Percentiles rank a stretch among this genome's conserved stretches.
Evolutionary conservation across 345 rosid genomes (phyloP).

Genomic region (Populus nigra): DNA sequence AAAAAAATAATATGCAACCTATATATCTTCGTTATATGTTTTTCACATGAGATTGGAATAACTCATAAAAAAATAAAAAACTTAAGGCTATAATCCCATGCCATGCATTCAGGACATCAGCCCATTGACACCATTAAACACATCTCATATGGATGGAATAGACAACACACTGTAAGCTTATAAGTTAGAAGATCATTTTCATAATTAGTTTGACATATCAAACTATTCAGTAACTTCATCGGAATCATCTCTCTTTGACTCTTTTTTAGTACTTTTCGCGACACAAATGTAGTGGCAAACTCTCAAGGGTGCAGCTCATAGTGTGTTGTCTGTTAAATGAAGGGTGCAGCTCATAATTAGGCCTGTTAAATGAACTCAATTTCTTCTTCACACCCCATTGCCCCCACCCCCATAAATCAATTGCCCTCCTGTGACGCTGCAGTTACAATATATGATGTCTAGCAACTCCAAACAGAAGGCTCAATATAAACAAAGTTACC

Average conservation of each 20-base stretch:
- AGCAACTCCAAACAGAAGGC: not conserved
- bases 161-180: not conserved
- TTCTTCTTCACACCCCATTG: not conserved
- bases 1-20: no score
- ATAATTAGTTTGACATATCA: not conserved
- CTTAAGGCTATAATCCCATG: not conserved
- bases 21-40: no score
- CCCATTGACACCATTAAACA: slow-evolving; percentile 2
- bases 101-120: not conserved
- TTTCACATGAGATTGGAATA: no score
- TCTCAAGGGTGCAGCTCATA: not conserved
- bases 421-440: not conserved
- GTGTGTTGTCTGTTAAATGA: not conserved
- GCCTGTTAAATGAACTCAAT: not conserved
- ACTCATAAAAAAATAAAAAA: no score
- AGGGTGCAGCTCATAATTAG: not conserved
- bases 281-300: not conserved
- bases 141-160: not conserved
- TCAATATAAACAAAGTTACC: slow-evolving; percentile 41
- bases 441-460: not conserved
- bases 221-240: not conserved
- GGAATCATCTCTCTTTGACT: not conserved
- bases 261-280: not conserved
- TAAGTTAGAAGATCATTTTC: not conserved
- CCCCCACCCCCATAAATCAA: not conserved